Evolutionary conservation across 2,329 filamentous ascomycete genomes (phyloP), one percentile per base, ranked within the genome.

Genomic region (Clarireedia sp.): DNA sequence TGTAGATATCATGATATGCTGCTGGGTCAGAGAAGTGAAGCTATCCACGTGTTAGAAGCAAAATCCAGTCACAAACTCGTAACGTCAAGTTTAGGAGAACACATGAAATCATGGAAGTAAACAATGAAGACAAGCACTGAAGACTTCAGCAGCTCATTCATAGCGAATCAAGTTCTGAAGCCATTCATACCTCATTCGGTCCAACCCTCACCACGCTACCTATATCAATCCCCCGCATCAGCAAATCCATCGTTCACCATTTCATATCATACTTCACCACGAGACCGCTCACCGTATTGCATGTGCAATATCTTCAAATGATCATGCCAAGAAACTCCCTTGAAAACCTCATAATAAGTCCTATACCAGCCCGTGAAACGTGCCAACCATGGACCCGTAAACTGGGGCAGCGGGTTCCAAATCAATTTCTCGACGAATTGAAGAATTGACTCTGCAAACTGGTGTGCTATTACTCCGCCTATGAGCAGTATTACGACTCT

Each of bases 1-100:
- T 72, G 62, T 75, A 75, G 38, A 75, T 75, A 38, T 72, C 71
- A 57, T 72, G 64, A 59, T 74, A 75, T 23, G 70, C 72, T 8
- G 68, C 49, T 1, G 74, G 73, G 17, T 69, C 66, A 9, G 68
- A 68, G 63, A 75, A 75, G 57, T 75, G 72, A 33, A 75, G 69
- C 70, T 74, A 54, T 38, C 17, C 44, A 14, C 14, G 10, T 19
- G 16, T 19, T 4, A 10, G 5, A 41, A 41, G 17, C 38, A 41
- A 41, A n/a, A 33, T 12, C 10, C 29, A 10, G 29, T 9, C 10
- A 33, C 10, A 12, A 12, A 3, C 9, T 33, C 29, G 10, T 12
- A 8, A 33, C 9, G 3, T 33, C 10, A 3, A 33, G 8, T 12
- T 3, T 33, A 8, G 8, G 8, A 12, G 29, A 33, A 33, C 10